A percentile compares a stretch with the other conserved stretches of the same genome.
Evolutionary conservation across 2,329 filamentous ascomycete species (phyloP).

Genomic region (Lecanosticta acicola): DNA sequence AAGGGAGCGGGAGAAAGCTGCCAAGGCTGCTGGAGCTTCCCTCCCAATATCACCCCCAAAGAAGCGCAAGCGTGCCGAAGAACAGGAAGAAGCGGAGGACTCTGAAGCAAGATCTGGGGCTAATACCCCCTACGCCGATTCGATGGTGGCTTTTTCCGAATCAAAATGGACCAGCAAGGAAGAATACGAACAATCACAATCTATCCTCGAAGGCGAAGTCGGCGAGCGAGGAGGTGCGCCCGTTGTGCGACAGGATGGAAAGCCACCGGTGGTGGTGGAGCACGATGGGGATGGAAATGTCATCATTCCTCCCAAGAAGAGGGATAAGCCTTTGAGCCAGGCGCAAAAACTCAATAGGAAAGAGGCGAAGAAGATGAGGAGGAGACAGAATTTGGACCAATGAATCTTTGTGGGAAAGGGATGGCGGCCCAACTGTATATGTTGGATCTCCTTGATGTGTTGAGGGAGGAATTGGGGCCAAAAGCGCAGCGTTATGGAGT

Average conservation of each 20-base stretch:
- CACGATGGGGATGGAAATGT: slow-evolving; percentile 21
- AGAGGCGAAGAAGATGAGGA: neutral
- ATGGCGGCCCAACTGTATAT: too few relatives aligned
- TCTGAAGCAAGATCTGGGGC: slow-evolving; percentile 5
- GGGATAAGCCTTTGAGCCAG: slow-evolving; percentile 30
- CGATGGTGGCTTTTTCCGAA: slow-evolving; percentile 12
- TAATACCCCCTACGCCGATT: slow-evolving; percentile 11
- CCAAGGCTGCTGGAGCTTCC: slow-evolving; percentile 4
- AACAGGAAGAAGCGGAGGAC: slow-evolving; percentile 7
- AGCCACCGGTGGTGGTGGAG: slow-evolving; percentile 22
- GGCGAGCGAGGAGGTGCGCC: slow-evolving; percentile 31
- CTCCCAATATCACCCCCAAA: slow-evolving; percentile 8
- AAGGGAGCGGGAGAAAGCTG: slow-evolving; percentile 10
- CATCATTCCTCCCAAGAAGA: slow-evolving; percentile 50
- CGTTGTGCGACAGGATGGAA: slow-evolving; percentile 32
- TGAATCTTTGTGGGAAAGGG: too few relatives aligned
- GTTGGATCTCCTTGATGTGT: too few relatives aligned
- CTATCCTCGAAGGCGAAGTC: slow-evolving; percentile 38
- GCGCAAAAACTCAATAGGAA: neutral
- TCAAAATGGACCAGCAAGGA: slow-evolving; percentile 40
- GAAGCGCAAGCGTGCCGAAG: slow-evolving; percentile 12
- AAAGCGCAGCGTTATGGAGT: too few relatives aligned
- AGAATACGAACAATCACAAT: slow-evolving; percentile 37
- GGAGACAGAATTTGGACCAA: neutral
- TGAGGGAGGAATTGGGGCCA: too few relatives aligned